Conservation (phyloP, 306 rosid genomes). For the Rosa rugosa region DNA sequence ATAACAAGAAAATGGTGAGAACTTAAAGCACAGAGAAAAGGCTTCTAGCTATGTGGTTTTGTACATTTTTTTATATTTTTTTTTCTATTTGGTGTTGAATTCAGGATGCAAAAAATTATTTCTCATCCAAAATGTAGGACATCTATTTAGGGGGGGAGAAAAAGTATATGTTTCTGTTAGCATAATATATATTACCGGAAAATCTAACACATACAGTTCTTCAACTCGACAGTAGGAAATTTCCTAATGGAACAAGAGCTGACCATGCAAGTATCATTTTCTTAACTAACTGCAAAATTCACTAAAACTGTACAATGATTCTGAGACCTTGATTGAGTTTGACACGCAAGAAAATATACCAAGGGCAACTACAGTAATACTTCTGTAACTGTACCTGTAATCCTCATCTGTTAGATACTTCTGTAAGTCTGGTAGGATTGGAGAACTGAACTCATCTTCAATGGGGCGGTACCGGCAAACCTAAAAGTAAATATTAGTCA, state of each 20-base stretch:
- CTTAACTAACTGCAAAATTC: conserved; percentile 1
- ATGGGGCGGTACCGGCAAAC: conserved; percentile 82
- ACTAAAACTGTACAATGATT: not conserved
- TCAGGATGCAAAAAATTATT: not conserved
- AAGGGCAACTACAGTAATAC: not conserved
- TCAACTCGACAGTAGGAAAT: not conserved
- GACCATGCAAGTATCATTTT: not conserved
- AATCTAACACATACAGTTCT: not conserved
- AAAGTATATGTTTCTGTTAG: not conserved
- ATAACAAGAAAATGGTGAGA: conserved; percentile 28
- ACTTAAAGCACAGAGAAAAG: conserved; percentile 23
- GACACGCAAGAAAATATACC: not conserved
- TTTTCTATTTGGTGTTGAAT: not conserved
- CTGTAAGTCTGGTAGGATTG: conserved; percentile 66
- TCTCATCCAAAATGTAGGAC: not conserved
- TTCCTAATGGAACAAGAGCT: not conserved
- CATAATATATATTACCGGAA: not conserved
- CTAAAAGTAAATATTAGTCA: conserved; percentile 45
- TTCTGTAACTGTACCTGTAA: conserved; percentile 53
- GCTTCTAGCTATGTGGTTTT: not conserved
- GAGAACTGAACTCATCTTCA: conserved; percentile 85
- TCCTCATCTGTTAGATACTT: conserved; percentile 91
- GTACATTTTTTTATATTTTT: not conserved
- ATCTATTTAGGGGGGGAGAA: not conserved
- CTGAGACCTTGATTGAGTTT: not conserved